Base-by-base conservation (phyloP, 1,284 basidiomycete genomes). In the Heterobasidion irregulare region DNA sequence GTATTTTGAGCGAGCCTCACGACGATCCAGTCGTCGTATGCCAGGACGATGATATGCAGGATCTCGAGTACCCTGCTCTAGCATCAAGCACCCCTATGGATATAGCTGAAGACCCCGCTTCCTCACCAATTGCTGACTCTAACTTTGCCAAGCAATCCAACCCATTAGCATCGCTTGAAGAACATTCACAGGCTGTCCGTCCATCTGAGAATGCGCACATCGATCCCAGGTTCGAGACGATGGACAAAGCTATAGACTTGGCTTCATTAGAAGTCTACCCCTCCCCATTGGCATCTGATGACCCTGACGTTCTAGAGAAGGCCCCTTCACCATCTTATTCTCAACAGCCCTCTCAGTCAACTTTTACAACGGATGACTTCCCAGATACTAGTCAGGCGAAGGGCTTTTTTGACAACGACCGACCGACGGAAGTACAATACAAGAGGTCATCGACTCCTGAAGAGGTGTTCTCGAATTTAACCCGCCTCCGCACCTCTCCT, bases 1-100 rank as follows among this genome's bases (percentile, higher is more conserved):
- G 46, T 12, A 12, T 43, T 26, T 52, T 57, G 12, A n/a, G 53
- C 10, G 57, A 55, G 19, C n/a, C 19, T 10, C 57, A 54, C 33
- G 47, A 47, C 38, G 47, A 34, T 38, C 26, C 8, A 34, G n/a
- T 19, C 33, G 38, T 33, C 12, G 50, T 50, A 9, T 57, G 50
- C 33, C 47, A 48, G 47, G 47, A 48, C 12, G 16, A 48, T 13
- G 26, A 8, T 26, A 48, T 48, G 47, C 47, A 19, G 26, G 50
- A 34, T 43, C 8, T 52, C 12, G 51, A 52, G 50, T 52, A 34
- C n/a, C 50, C 33, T 16, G 33, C n/a, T 10, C 10, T 12, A 16
- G n/a, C 34, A 38, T 15, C 16, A 1, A 19, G 26, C 13, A 15
- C 33, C 15, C 16, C n/a, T 9, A 51, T 36, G 33, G 33, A 16